Base-by-base conservation (phyloP, 768 basidiomycete genomes). In the Pleurotus salmoneostramineus region DNA sequence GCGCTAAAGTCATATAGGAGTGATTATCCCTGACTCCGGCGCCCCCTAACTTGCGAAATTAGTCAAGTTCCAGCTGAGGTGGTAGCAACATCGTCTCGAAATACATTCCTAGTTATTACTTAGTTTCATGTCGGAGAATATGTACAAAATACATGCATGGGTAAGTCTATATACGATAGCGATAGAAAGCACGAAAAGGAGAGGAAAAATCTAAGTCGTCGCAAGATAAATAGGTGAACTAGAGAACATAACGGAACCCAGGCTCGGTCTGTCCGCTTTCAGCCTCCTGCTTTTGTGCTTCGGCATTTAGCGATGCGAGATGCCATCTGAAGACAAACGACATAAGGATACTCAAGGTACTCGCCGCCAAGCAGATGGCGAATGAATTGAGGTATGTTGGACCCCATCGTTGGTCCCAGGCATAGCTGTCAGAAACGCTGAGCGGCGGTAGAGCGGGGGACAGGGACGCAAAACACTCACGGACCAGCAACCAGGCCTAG, bases 381-480 rank as follows among this genome's bases (percentile, higher is more conserved):
- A 60, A 60, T 11, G 59, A 60, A 12, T 40, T 56, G 15, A 54
- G 43, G 46, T 60, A 60, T 12, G 59, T 44, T 4, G 36, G 57
- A 12, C 57, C 45, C 57, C 52, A 54, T 10, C 12, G n/a, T 27
- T 43, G 33, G 37, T 54, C 52, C 52, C 52, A 54, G 12, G 52
- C 52, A 54, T 54, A 54, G 14, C 52, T 54, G 32, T 37, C 50
- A 51, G 1, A 35, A n/a, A 17, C 11, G 14, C 17, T 54, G 36
- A 54, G 52, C 52, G 52, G 52, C 36, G 52, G 27, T 40, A 43
- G 27, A 40, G 52, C 52, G 52, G 52, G 6, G 35, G 17, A 12
- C 4, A n/a, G 33, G 27, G 27, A n/a, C 7, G 50, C n/a, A 43
- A 12, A 31, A 14, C 17, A 56, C 56, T 56, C 44, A 56, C 56